These are phyloP conservation scores for Colletotrichum sp. DNA, from an alignment of 2,329 filamentous ascomycete genomes.

Conservation along the genomic window DNA sequence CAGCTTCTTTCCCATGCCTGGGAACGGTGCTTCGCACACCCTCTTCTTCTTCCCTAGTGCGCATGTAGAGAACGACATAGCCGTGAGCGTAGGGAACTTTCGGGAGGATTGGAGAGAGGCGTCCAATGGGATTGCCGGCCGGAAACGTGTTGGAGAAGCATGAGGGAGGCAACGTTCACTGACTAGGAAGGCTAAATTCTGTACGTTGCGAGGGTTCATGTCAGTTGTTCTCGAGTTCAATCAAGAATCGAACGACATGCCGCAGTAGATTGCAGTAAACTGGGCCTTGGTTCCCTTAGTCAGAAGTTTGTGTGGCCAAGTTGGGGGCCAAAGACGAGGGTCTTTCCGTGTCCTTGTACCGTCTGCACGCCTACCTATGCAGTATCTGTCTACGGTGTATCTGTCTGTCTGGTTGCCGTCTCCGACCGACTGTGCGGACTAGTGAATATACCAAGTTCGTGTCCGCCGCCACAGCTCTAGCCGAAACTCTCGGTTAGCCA, in stretches of 20 bases:
- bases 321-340: neutral
- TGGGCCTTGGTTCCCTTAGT: neutral
- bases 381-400: too few relatives aligned
- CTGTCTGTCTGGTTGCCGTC: neutral
- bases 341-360: neutral
- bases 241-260: neutral
- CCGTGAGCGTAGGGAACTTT: slow-evolving; percentile 2
- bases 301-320: neutral
- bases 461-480: neutral
- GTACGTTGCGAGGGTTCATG: neutral
- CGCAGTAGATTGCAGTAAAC: neutral
- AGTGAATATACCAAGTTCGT: neutral
- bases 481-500: slow-evolving; percentile 9
- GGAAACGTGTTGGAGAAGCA: neutral
- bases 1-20: neutral
- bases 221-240: neutral
- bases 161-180: neutral
- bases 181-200: neutral
- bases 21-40: neutral
- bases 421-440: neutral
- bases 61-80: neutral
- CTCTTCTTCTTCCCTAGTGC: neutral
- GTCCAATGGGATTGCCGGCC: slow-evolving; percentile 14
- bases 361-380: too few relatives aligned
- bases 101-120: slow-evolving; percentile 13